phyloP scores from a whole-genome alignment of 768 basidiomycete genomes.

The Leccinum pellstonianum region DNA sequence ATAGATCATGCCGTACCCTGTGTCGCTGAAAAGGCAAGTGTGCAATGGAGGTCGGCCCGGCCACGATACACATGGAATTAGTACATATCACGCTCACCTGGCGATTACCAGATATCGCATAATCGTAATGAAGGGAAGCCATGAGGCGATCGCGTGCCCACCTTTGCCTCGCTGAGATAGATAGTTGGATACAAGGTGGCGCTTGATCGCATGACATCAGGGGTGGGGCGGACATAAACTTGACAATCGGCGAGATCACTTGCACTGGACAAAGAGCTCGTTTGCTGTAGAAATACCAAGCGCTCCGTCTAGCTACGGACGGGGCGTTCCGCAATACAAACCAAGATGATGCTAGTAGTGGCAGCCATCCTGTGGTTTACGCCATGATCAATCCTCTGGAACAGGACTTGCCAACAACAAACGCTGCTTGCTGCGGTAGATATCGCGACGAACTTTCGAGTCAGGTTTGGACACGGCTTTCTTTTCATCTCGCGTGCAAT shows the following conservation, averaged over 20 bases:
- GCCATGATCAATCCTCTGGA: neutral
- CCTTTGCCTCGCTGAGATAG: neutral
- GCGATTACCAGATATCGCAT: slow-evolving; percentile 17
- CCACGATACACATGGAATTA: neutral
- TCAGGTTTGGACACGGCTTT: slow-evolving; percentile 2
- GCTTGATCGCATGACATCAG: slow-evolving; percentile 16
- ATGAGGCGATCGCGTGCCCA: slow-evolving; percentile 32
- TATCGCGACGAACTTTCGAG: neutral
- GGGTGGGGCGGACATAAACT: slow-evolving; percentile 25
- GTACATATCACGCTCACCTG: slow-evolving; percentile 9
- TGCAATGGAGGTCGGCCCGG: slow-evolving; percentile 18
- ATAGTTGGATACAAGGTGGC: slow-evolving; percentile 15
- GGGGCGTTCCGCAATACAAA: slow-evolving; percentile 1
- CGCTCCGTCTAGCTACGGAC: neutral
- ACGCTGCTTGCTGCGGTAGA: slow-evolving; percentile 1
- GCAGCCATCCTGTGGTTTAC: slow-evolving; percentile 22
- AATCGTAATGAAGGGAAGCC: slow-evolving; percentile 6
- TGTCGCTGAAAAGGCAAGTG: slow-evolving; percentile 5
- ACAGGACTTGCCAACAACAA: slow-evolving; percentile 3
- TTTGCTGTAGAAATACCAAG: slow-evolving; percentile 3
- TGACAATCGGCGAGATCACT: slow-evolving; percentile 17
- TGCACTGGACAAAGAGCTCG: slow-evolving; percentile 8
- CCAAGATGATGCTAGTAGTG: neutral
- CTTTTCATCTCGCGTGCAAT: slow-evolving; percentile 5
- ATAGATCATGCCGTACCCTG: slow-evolving; percentile 8